Evolutionary conservation across 2,329 filamentous ascomycete genomes (phyloP), one percentile per base, ranked within the genome.

Genomic region (Aspergillus felis): DNA sequence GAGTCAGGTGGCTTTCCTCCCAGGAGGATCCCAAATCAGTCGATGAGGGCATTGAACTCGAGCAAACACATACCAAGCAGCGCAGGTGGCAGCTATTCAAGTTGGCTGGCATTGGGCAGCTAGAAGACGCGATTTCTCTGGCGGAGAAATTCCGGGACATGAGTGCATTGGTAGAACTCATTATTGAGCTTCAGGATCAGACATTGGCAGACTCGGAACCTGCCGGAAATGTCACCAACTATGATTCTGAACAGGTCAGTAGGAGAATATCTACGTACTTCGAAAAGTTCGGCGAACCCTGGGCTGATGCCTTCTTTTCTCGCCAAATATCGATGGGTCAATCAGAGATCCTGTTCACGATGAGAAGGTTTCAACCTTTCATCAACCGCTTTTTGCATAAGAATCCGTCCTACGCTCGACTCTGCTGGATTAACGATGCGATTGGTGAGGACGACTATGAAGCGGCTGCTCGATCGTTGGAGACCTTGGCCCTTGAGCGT

Each of bases 401-500:
- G 55, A 84, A 87, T 61, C 83, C 86, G 0, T 82, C 87, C 60
- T 85, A 91, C 60, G 87, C 88, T 28, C 91, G 91, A 66, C 81
- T 99, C 48, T 87, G 88, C 51, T 99, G 94, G 94, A 96, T 99
- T 76, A 95, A 99, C 71, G 92, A 97, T 70, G 83, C 97, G 7
- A 81, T 87, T 59, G 82, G 84, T 25, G 90, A 94, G 69, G 82
- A 86, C 57, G 86, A 96, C 66, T 91, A 91, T 61, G 79, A 84
- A 12, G 83, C 85, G 56, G 92, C 93, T 10, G 87, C 88, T 4
- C 78, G 85, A 46, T 88, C 87, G 0, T 81, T 99, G 50, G 79
- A 89, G 47, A 79, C 84, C 7, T 81, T 92, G 22, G 92, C 90
- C 0, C 78, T 87, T 22, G 81, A 82, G 51, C 84, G 86, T 54